phyloP scores from a whole-genome alignment of 805 yeast species.

The Hanseniaspora mollemarum region DNA sequence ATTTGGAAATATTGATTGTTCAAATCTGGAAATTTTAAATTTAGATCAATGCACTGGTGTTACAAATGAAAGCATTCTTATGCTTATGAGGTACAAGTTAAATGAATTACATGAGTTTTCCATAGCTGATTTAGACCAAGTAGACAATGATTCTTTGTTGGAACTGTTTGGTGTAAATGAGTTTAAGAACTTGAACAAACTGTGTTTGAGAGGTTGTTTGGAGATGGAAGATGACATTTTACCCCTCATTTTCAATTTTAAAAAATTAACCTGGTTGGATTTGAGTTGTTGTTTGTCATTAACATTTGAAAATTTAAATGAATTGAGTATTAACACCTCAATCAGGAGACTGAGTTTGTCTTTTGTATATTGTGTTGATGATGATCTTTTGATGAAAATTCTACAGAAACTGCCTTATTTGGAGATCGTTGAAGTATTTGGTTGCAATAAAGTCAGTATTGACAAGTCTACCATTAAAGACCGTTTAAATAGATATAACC shows the following conservation, averaged over 20 bases:
- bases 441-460: conserved; percentile 56
- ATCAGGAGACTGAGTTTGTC: conserved; percentile 64
- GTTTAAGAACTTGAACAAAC: conserved; percentile 46
- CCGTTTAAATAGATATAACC: conserved; percentile 64
- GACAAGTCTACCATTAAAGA: conserved; percentile 41
- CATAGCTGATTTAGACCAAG: conserved; percentile 45
- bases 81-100: conserved; percentile 42
- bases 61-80: conserved; percentile 54
- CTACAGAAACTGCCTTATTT: conserved; percentile 51
- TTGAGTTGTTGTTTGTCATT: conserved; percentile 61
- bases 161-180: conserved; percentile 40
- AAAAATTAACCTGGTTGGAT: conserved; percentile 50
- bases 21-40: conserved; percentile 42
- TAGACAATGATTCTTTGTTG: conserved; percentile 58
- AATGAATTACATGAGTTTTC: conserved; percentile 43
- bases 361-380: conserved; percentile 66
- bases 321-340: conserved; percentile 39
- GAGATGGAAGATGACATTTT: conserved; percentile 54
- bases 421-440: conserved; percentile 65
- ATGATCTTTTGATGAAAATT: conserved; percentile 48
- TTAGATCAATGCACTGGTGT: conserved; percentile 65
- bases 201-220: conserved; percentile 55
- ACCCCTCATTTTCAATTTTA: conserved; percentile 49
- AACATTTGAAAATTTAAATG: conserved; percentile 40
- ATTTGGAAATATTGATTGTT: conserved; percentile 47